Conservation (phyloP, 805 yeast species). For the Zygoascus flipseniorum region DNA sequence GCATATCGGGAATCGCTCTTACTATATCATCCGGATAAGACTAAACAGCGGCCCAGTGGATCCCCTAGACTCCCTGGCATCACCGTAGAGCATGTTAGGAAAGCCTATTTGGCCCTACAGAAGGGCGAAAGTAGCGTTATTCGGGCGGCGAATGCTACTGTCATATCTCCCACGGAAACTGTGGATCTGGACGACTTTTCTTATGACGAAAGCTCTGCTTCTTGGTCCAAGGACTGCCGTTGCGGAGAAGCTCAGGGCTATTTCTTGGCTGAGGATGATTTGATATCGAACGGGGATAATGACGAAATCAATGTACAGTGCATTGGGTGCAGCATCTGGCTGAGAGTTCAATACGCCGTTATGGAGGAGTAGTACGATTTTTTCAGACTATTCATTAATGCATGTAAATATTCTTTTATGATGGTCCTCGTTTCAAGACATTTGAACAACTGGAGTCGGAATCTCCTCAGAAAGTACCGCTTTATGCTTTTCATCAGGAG, state of each 20-base stretch:
- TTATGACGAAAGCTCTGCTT: slow-evolving; percentile 20
- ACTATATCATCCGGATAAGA: slow-evolving; percentile 73
- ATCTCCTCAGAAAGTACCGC: too few relatives aligned
- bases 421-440: too few relatives aligned
- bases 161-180: slow-evolving; percentile 63
- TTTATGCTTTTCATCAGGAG: too few relatives aligned
- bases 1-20: slow-evolving; percentile 61
- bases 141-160: slow-evolving; percentile 10
- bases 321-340: slow-evolving; percentile 76
- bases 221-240: slow-evolving; percentile 28
- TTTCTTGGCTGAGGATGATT: slow-evolving; percentile 48
- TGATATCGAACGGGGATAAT: slow-evolving; percentile 46
- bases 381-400: too few relatives aligned
- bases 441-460: too few relatives aligned
- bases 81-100: slow-evolving; percentile 41
- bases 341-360: slow-evolving; percentile 52
- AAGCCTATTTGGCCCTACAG: slow-evolving; percentile 55
- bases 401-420: too few relatives aligned
- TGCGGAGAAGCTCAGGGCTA: slow-evolving; percentile 47
- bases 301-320: slow-evolving; percentile 74
- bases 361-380: slow-evolving; percentile 5
- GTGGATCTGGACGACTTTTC: slow-evolving; percentile 57
- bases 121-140: slow-evolving; percentile 35
- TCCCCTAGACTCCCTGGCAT: neutral
- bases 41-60: neutral